Conservation (phyloP, 2,329 filamentous ascomycete species). For the Ceratocystis variospora region DNA sequence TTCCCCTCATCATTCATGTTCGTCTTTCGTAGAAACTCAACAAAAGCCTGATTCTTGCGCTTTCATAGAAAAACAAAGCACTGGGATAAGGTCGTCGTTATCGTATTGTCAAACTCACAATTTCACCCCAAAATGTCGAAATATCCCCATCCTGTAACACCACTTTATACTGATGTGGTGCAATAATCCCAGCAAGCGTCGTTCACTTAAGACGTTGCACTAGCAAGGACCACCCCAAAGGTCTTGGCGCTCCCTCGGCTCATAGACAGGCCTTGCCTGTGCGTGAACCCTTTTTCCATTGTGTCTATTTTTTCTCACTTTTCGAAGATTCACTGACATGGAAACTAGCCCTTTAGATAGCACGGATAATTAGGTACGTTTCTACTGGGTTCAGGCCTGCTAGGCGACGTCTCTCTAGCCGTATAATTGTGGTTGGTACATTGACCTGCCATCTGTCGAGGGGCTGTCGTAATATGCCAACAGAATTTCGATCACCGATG, state of each 20-base stretch:
- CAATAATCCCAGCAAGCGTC: conserved; percentile 9
- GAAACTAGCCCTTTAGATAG: too few relatives aligned
- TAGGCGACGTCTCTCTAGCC: neutral
- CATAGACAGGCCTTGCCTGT: neutral
- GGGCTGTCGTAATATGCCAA: conserved; percentile 1
- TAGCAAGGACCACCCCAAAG: neutral
- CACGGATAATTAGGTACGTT: neutral
- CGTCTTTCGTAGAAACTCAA: neutral
- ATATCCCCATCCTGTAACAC: neutral
- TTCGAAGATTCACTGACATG: neutral
- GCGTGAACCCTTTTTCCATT: neutral
- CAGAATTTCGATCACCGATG: neutral
- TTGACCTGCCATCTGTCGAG: neutral
- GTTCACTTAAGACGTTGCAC: neutral
- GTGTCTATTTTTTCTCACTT: neutral
- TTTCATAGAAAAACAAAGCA: neutral
- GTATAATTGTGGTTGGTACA: neutral
- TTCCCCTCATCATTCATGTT: neutral
- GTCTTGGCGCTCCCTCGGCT: neutral
- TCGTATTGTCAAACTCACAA: neutral
- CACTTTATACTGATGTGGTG: neutral
- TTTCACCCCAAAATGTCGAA: neutral
- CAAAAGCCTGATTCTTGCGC: neutral
- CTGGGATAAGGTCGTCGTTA: neutral
- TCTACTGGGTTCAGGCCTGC: neutral